phyloP scores from a whole-genome alignment of 805 yeast species.

The Starmera amethionina region DNA sequence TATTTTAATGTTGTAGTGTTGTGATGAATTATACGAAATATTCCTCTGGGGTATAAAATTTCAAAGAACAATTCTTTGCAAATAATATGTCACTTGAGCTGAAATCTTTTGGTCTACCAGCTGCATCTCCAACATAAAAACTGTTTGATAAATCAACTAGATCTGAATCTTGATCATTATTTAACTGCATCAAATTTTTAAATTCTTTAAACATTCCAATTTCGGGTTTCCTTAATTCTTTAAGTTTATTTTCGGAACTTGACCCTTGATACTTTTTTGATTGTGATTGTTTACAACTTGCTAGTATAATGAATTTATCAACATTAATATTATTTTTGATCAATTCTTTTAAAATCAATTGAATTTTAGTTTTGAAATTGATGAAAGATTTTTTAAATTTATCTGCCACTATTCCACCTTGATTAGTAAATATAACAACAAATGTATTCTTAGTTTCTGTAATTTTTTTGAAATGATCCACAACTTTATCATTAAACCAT shows the following conservation, averaged over 20 bases:
- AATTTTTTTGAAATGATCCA: conserved; percentile 1
- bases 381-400: conserved; percentile 24
- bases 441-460: conserved; percentile 2
- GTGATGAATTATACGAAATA: conserved; percentile 24
- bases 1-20: too few species aligned
- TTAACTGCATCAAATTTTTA: conserved; percentile 19
- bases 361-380: conserved; percentile 33
- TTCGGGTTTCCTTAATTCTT: conserved; percentile 58
- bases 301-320: conserved; percentile 39
- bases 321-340: conserved; percentile 15
- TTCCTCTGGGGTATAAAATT: conserved; percentile 67
- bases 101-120: conserved; percentile 71
- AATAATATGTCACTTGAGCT: conserved; percentile 71
- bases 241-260: conserved; percentile 3
- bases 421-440: conserved; percentile 77
- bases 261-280: conserved; percentile 7
- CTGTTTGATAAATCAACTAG: conserved; percentile 36
- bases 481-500: conserved; percentile 36
- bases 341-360: conserved; percentile 24
- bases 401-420: conserved; percentile 53
- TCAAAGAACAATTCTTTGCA: conserved; percentile 47
- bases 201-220: conserved; percentile 68
- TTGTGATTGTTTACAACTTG: conserved; percentile 47
- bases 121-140: conserved; percentile 92
- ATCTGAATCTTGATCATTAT: conserved; percentile 13